These are phyloP conservation scores for Tuber umbilicatum DNA, from an alignment of 495 filamentous ascomycete genomes.

Conservation along the genomic window DNA sequence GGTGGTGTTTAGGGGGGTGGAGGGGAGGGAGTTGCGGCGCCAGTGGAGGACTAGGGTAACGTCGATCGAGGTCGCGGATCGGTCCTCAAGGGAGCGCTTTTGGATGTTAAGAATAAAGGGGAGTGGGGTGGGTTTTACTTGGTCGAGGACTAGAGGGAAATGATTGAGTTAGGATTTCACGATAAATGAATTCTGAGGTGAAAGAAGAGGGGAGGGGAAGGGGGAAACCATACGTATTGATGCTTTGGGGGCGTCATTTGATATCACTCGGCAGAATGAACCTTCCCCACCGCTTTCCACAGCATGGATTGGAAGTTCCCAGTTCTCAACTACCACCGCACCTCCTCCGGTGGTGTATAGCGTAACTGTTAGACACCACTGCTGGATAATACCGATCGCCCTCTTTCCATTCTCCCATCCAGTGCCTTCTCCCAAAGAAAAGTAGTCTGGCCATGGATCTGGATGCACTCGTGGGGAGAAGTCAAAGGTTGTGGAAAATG, in stretches of 20 bases:
- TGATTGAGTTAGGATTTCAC: neutral
- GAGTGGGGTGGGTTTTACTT: constrained; percentile 40
- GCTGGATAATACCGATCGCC: constrained; percentile 61
- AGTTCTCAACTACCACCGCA: constrained; percentile 58
- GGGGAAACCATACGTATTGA: constrained; percentile 16
- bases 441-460: constrained; percentile 79
- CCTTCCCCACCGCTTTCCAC: constrained; percentile 25
- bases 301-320: constrained; percentile 44
- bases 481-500: constrained; percentile 85
- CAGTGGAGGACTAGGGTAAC: constrained; percentile 71
- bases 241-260: constrained; percentile 41
- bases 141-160: constrained; percentile 48
- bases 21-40: constrained; percentile 50
- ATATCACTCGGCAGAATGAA: constrained; percentile 47
- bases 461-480: constrained; percentile 69
- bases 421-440: constrained; percentile 50
- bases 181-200: neutral
- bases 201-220: neutral
- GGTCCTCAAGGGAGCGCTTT: constrained; percentile 72
- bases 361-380: constrained; percentile 67
- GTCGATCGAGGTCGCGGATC: constrained; percentile 62
- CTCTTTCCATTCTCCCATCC: constrained; percentile 45
- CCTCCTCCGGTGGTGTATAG: constrained; percentile 57
- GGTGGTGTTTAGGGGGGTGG: constrained; percentile 51
- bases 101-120: constrained; percentile 62